Evolutionary conservation across 2,329 filamentous ascomycete genomes (phyloP), one percentile per base, ranked within the genome.

Genomic region (Aureobasidium zeae): DNA sequence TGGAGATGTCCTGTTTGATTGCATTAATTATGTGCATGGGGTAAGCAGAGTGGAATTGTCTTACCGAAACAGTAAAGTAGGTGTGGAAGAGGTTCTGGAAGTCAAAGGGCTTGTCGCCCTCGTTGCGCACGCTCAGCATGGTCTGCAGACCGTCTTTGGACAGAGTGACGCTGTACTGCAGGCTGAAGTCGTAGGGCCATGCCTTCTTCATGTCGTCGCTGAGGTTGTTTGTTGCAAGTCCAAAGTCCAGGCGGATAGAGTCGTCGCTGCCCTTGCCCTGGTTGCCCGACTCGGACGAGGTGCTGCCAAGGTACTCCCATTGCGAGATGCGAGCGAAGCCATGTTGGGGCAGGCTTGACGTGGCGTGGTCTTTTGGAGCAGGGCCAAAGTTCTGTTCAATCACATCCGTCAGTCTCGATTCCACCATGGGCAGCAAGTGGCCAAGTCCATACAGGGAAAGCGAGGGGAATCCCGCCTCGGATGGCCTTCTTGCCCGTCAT

Each of bases 231-330:
- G 78, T 75, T 39, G 83, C 86, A 25, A 98, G 79, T 20, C 89
- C 91, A 63, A 98, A 96, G 68, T 98, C 91, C 48, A 98, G 80
- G 73, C 94, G 95, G 52, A 96, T 81, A 36, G 79, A 81, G 57
- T 78, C 70, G 58, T 84, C 74, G 49, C 68, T 69, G 33, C 56
- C 58, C 26, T 56, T 58, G 63, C 63, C 48, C 49, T 62, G 46
- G 52, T 66, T 57, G 46, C 58, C 58, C 7, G 64, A 65, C 61
- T 87, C 81, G 5, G 75, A 77, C n/a, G 76, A 80, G 5, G 81
- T 86, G 67, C 89, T 93, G 58, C 88, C 88, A 39, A 98, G 73
- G 62, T 91, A 94, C 63, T 96, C 88, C 91, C 91, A 98, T 50
- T 76, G 76, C 33, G 81, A 84, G 58, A 77, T 88, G 55, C 91